A percentile compares a stretch with the other conserved stretches of the same genome.
phyloP scores from a whole-genome alignment of 345 rosid species.

The Hypericum androsaemum region DNA sequence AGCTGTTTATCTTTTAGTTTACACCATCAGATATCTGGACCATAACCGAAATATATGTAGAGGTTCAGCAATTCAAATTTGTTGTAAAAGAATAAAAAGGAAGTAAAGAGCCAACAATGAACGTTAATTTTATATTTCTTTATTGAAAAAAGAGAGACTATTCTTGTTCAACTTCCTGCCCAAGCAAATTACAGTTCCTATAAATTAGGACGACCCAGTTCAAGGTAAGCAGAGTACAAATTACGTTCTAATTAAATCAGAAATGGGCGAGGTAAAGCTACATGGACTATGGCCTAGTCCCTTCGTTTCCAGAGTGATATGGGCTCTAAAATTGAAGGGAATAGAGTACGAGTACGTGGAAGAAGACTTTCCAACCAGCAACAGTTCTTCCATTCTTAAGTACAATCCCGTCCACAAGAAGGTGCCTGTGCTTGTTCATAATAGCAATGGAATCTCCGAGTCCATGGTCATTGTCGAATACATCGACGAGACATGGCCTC shows the following conservation, averaged over 20 bases:
- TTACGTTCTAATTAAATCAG: neutral
- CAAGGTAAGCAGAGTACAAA: neutral
- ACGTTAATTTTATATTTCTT: too few relatives aligned
- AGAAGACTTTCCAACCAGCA: conserved; percentile 7
- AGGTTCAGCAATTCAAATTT: too few relatives aligned
- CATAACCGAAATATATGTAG: too few relatives aligned
- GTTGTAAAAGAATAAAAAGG: too few relatives aligned
- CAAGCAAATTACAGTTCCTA: neutral
- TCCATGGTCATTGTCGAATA: conserved; percentile 12
- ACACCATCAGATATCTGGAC: too few relatives aligned
- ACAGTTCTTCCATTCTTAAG: conserved; percentile 6
- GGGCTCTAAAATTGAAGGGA: conserved; percentile 19
- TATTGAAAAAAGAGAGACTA: too few relatives aligned
- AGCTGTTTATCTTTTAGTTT: too few relatives aligned
- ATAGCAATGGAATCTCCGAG: conserved; percentile 6
- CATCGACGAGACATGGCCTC: conserved; percentile 15
- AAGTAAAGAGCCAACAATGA: too few relatives aligned
- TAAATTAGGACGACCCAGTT: neutral
- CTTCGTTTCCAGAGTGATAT: conserved; percentile 1
- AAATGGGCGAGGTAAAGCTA: conserved; percentile 13
- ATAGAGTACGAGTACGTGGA: conserved; percentile 2
- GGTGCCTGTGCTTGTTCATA: conserved; percentile 13
- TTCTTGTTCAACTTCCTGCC: neutral
- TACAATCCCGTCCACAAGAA: conserved; percentile 13
- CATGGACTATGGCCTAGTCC: conserved; percentile 12